Conservation (phyloP, 148 eudicot genomes). For the Rhododendron kiyosumense region DNA sequence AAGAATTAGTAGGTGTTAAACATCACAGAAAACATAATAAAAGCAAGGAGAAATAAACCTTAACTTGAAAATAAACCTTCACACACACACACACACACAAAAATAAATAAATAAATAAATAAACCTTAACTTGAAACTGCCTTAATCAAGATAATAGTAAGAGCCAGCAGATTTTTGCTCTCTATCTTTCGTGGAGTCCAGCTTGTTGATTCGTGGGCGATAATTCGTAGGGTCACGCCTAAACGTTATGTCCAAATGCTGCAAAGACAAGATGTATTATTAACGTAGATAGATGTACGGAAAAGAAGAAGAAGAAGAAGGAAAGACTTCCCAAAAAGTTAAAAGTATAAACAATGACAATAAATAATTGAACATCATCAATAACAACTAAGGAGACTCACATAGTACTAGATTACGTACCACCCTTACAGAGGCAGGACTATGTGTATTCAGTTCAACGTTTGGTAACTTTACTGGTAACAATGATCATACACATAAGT, state of each 20-base stretch:
- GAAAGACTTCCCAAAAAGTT: neutral
- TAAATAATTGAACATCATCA: neutral
- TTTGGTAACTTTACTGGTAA: neutral
- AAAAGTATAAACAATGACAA: neutral
- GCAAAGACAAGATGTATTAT: neutral
- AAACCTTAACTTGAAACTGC: neutral
- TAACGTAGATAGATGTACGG: neutral
- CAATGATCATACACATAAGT: neutral
- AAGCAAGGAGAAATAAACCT: neutral
- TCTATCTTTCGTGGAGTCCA: conserved; percentile 90
- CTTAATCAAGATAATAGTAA: conserved; percentile 71
- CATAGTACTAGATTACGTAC: neutral
- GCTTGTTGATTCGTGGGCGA: conserved; percentile 85
- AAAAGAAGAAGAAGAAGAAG: neutral
- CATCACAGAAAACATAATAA: neutral
- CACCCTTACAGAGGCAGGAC: neutral
- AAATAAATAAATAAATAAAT: no score
- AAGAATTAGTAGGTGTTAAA: neutral
- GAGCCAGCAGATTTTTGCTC: conserved; percentile 95
- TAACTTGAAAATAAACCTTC: neutral
- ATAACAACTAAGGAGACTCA: neutral
- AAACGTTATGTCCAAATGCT: conserved; percentile 88
- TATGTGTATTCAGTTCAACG: neutral
- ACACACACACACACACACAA: no score
- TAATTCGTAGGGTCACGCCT: conserved; percentile 91